phyloP scores from a whole-genome alignment of 2,329 filamentous ascomycete genomes.

The Aspergillus niger region DNA sequence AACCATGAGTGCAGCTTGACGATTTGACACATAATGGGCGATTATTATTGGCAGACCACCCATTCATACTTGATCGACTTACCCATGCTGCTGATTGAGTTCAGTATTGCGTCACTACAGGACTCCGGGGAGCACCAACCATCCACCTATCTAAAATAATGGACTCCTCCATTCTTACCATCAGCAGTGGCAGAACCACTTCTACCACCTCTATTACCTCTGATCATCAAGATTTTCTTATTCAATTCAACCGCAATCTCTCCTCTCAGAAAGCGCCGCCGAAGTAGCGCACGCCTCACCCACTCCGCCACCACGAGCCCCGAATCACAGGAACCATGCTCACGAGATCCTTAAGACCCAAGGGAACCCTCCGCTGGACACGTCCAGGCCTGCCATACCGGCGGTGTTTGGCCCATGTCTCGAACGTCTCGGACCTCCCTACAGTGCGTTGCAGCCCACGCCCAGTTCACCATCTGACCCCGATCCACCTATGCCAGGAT shows the following conservation, averaged over 20 bases:
- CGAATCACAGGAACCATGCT: conserved; percentile 11
- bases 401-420: conserved; percentile 21
- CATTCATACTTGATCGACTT: background rate
- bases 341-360: conserved; percentile 11
- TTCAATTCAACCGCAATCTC: background rate
- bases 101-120: conserved; percentile 1
- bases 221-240: background rate
- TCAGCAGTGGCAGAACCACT: background rate
- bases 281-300: background rate
- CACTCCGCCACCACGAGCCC: background rate
- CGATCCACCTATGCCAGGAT: background rate
- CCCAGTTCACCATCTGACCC: too few species aligned
- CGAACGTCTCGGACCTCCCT: conserved; percentile 17
- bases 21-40: background rate
- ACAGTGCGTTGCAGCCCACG: conserved; percentile 11
- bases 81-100: background rate
- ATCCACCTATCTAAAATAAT: background rate
- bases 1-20: background rate
- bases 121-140: background rate
- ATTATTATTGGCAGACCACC: background rate
- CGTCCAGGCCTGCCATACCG: conserved; percentile 6
- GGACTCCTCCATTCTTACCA: background rate
- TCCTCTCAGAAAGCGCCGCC: background rate
- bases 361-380: conserved; percentile 1
- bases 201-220: background rate